Evolutionary conservation across 1,139 yeast genomes (phyloP).

Genomic region (Debaryomyces fabryi): DNA sequence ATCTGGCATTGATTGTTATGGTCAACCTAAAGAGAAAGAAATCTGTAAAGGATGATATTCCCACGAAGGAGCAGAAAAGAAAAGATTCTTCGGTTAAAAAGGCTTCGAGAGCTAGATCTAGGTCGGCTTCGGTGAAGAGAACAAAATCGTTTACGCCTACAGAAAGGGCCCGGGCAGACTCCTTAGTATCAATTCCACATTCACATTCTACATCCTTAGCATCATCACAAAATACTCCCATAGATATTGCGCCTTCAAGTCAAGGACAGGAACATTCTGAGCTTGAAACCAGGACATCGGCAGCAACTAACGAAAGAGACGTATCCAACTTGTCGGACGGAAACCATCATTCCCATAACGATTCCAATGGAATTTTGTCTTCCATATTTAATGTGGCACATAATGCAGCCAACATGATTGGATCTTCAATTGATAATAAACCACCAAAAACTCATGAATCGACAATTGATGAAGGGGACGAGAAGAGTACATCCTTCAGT

Average conservation of each 20-base stretch:
- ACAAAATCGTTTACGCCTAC: constrained; percentile 4
- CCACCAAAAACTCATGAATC: background rate
- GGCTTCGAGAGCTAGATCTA: constrained; percentile 7
- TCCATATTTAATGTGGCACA: constrained; percentile 34
- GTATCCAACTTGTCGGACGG: background rate
- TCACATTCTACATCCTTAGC: constrained; percentile 5
- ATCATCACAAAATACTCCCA: background rate
- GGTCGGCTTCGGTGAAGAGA: constrained; percentile 3
- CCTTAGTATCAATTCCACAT: constrained; percentile 1
- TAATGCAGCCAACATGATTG: constrained; percentile 19
- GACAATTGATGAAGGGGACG: constrained; percentile 11
- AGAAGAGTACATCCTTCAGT: constrained; percentile 19
- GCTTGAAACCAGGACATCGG: background rate
- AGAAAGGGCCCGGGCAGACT: background rate
- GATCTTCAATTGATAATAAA: constrained; percentile 10
- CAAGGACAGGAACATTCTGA: background rate
- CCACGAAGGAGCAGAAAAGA: constrained; percentile 5
- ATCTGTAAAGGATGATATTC: background rate
- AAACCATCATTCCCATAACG: constrained; percentile 4
- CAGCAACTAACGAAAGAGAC: background rate
- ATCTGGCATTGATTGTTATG: background rate
- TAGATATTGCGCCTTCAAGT: background rate
- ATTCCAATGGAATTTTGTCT: constrained; percentile 28
- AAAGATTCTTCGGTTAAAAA: background rate
- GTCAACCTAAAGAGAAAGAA: background rate